phyloP scores from a whole-genome alignment of 2,329 filamentous ascomycete genomes.

The Fusarium ramigenum region DNA sequence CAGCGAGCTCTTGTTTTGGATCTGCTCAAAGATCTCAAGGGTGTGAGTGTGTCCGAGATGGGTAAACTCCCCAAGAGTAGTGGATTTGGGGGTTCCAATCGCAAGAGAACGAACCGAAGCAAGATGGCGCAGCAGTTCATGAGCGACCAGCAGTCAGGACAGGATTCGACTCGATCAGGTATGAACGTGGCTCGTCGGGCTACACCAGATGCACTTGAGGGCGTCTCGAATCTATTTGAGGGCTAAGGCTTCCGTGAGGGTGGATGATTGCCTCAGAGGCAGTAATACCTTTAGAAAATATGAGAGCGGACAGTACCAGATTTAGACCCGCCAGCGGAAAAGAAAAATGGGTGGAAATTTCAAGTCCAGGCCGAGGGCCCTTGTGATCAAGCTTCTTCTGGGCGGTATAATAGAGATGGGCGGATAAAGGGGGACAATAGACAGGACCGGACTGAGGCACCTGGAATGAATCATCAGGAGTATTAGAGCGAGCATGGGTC shows the following conservation, averaged over 20 bases:
- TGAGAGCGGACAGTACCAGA: constrained; percentile 2
- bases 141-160: constrained; percentile 56
- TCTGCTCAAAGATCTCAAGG: constrained; percentile 84
- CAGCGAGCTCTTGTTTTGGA: constrained; percentile 86
- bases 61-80: constrained; percentile 77
- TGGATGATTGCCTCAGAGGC: background rate
- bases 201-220: constrained; percentile 63
- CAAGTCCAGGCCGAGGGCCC: background rate
- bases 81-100: constrained; percentile 45
- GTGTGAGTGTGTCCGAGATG: constrained; percentile 92
- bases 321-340: constrained; percentile 14
- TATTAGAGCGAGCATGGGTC: constrained; percentile 39
- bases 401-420: constrained; percentile 8
- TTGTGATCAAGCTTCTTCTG: background rate
- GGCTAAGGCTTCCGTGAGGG: constrained; percentile 29
- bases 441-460: constrained; percentile 20
- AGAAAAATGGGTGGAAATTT: constrained; percentile 12
- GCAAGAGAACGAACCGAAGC: constrained; percentile 45
- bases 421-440: constrained; percentile 16
- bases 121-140: constrained; percentile 74
- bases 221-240: constrained; percentile 63
- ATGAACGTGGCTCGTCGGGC: constrained; percentile 45
- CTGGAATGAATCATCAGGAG: constrained; percentile 22
- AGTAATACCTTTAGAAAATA: background rate
- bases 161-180: constrained; percentile 43